Evolutionary conservation across 2,329 filamentous ascomycete species (phyloP), one percentile per base, ranked within the genome.

Genomic region (Sporothrix protearum): DNA sequence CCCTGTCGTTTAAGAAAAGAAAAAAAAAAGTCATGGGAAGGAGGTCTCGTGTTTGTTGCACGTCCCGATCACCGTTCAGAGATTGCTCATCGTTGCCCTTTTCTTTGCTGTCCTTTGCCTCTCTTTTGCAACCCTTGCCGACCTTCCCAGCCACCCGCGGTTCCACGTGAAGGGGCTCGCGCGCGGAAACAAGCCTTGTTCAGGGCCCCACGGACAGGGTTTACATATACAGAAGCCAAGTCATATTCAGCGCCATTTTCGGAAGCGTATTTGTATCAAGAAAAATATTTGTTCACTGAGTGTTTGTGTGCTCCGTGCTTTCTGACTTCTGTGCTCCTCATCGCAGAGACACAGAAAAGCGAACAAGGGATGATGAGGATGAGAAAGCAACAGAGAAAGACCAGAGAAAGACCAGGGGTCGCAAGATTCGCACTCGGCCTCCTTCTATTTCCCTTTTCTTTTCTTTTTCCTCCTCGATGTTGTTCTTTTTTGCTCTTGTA

Each of bases 111-210:
- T 61, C 30, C 8, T 45, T 16, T 55, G 6, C 19, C 30, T 39
- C 22, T 22, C 30, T n/a, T 19, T 33, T 3, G 8, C 19, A 39
- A 9, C 22, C 25, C 47, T 47, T 39, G 30, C 39, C 19, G 49
- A 9, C 19, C 51, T 19, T 19, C 28, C 53, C 70, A 71, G 63
- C 70, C 70, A 68, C 70, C 63, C 51, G 51, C 63, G 53, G 70
- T 71, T 71, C 61, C 69, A 71, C 69, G 70, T 68, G 70, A 71
- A 61, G 42, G 22, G 63, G 49, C 7, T 10, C 30, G 53, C 39
- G 33, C 49, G 66, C 30, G 33, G 28, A 57, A 5, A 7, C 28
- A 39, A 57, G 33, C 49, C n/a, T 49, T 49, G 61, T 42, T 14
- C 19, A 45, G 5, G 9, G 25, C 10, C 36, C 28, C 14, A n/a